phyloP scores from a whole-genome alignment of 371 early-diverging fungal species.

The Mortierella polycephala region DNA sequence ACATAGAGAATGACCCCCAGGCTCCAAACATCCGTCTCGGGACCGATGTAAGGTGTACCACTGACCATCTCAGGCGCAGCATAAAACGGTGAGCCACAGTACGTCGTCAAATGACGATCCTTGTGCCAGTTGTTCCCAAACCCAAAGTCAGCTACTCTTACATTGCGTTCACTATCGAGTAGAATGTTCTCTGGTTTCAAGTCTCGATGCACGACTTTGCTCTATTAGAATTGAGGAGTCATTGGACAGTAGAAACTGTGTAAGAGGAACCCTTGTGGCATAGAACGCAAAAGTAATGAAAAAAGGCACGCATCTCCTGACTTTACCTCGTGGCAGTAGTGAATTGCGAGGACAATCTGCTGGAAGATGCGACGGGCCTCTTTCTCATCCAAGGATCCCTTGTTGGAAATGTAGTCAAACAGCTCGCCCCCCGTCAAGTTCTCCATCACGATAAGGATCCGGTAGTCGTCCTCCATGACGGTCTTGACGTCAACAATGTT shows the following conservation, averaged over 20 bases:
- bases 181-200: constrained; percentile 92
- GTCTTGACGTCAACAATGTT: constrained; percentile 90
- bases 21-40: constrained; percentile 84
- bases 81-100: constrained; percentile 94
- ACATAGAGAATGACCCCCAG: constrained; percentile 83
- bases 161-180: constrained; percentile 73
- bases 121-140: constrained; percentile 91
- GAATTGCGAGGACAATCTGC: constrained; percentile 95
- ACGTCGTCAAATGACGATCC: constrained; percentile 87
- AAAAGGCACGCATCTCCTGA: neutral
- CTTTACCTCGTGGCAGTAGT: constrained; percentile 82
- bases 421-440: constrained; percentile 97
- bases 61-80: constrained; percentile 90
- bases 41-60: constrained; percentile 78
- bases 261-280: neutral
- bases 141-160: constrained; percentile 95
- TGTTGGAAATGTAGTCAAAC: constrained; percentile 92
- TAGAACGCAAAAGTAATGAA: too few species aligned
- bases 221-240: constrained; percentile 4
- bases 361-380: constrained; percentile 92
- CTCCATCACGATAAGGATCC: constrained; percentile 95
- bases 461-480: constrained; percentile 85
- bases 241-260: neutral
- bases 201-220: constrained; percentile 79
- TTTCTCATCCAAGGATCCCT: constrained; percentile 84